Base-by-base conservation (phyloP, 768 basidiomycete species). In the Atractiella rhizophila region DNA sequence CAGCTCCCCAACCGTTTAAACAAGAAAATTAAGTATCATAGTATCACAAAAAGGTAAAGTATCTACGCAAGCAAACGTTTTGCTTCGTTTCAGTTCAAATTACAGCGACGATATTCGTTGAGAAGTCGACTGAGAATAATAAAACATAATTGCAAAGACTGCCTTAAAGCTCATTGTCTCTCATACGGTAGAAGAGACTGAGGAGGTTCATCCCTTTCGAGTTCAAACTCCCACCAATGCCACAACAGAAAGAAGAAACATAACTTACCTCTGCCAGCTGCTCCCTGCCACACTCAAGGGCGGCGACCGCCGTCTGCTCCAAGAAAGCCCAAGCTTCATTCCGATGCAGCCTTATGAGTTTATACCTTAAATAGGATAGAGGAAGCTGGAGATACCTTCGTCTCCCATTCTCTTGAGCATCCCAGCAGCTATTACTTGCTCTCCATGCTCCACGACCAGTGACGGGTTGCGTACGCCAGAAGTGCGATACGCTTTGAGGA, bases 251-350 rank as follows among this genome's bases (percentile, higher is more conserved):
- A 30, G 4, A 16, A 27, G 25, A 12, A 10, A 63, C 68, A 46
- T 4, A n/a, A 46, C 51, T 16, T 58, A 83, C 81, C 57, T 80
- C 70, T 21, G 81, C 76, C 25, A 80, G 60, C 37, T 77, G 72
- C 20, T 71, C 44, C 39, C 72, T 63, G 21, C 75, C 78, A 11
- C 74, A 61, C 49, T 86, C 80, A 37, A 82, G 61, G 4, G 82
- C 67, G 3, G 83, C 78, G 36, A 80, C 57, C 2, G 71, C 66
- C 2, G 83, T 63, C 51, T 83, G 79, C 52, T 88, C 85, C 7
- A 80, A 58, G 46, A 78, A 73, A 10, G 67, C 66, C 79, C 78
- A 83, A 24, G 66, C 82, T 82, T 45, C 33, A 5, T 31, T 20
- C 5, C 9, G 18, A 5, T 28, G 8, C 10, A 21, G n/a, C 11